A percentile compares a stretch with the other conserved stretches of the same genome.
Conservation (phyloP, 169 alveolate species). For the Eimeria tenella region DNA sequence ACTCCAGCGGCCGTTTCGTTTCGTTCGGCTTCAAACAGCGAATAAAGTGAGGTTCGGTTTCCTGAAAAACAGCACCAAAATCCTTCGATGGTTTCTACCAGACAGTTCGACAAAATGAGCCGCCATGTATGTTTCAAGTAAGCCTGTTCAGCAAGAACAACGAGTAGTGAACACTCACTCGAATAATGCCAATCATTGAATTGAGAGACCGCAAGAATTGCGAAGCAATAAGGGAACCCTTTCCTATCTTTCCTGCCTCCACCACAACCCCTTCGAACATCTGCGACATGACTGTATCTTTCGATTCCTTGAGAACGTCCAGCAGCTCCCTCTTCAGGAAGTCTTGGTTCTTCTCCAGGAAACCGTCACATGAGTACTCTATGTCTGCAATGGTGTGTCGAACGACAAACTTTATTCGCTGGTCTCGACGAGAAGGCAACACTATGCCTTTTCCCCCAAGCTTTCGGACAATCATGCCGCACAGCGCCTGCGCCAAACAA, state of each 20-base stretch:
- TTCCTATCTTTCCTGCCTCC: constrained; percentile 91
- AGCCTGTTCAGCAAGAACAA: neutral
- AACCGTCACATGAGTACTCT: constrained; percentile 89
- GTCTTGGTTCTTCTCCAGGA: constrained; percentile 91
- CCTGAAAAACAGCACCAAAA: constrained; percentile 21
- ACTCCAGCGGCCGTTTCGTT: constrained; percentile 88
- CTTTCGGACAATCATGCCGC: constrained; percentile 82
- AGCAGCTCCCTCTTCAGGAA: constrained; percentile 90
- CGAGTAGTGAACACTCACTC: constrained; percentile 36
- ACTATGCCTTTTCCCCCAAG: constrained; percentile 40
- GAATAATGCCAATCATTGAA: constrained; percentile 87
- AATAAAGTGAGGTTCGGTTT: constrained; percentile 94
- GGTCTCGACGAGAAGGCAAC: constrained; percentile 86
- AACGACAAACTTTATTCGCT: constrained; percentile 86
- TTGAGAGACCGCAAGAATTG: constrained; percentile 90
- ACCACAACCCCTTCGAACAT: constrained; percentile 87
- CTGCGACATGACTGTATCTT: constrained; percentile 84
- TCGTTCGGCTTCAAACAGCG: constrained; percentile 96
- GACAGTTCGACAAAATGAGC: neutral
- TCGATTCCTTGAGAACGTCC: constrained; percentile 74
- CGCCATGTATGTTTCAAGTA: neutral
- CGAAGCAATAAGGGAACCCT: constrained; percentile 92
- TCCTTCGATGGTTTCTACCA: neutral
- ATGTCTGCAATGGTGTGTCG: constrained; percentile 93
- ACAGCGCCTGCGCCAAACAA: constrained; percentile 75